Base-by-base conservation (phyloP, 116 monocot genomes). In the Phalaenopsis hybrid region DNA sequence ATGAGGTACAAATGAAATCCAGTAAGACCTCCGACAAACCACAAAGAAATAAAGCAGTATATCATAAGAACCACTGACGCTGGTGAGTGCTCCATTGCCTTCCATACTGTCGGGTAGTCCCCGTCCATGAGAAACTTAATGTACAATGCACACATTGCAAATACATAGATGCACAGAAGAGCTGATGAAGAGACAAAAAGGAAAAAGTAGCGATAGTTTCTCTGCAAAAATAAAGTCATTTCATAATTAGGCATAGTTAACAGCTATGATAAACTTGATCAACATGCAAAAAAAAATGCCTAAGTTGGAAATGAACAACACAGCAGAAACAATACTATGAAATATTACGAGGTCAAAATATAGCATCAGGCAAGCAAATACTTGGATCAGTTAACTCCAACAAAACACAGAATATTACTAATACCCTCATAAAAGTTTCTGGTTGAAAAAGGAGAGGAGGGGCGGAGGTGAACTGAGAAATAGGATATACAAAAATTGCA, bases 11-110 rank as follows among this genome's bases (percentile, higher is more conserved):
- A 86, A 83, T 96, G 96, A 85, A 96, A 96, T 74, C 89, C 92
- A 51, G 96, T 93, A 76, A 96, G 89, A 41, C 96, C 96, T 45
- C 96, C 96, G 74, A 96, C 96, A 88, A 96, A 96, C 96, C 96
- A 96, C 37, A 92, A 81, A 31, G 85, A 82, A 48, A 96, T 81
- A 79, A 96, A 96, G 78, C 88, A 91, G 78, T 94, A 96, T 73
- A 87, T 85, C 90, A 96, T 93, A 12, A 96, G 92, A 79, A 88
- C 82, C 48, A 90, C 84, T 49, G 94, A 92, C 44, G 92, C 94
- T 41, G 96, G 96, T 55, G 94, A 92, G 18, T 93, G 57, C 63
- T 84, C 94, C 86, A 96, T 80, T 78, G 96, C 96, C 82, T 91
- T 92, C 96, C 92, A 96, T 72, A 96, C 91, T 61, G 93, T 93